Percentiles rank a stretch among this genome's conserved stretches.
Evolutionary conservation across 257 asterid species (phyloP).

Genomic region (Phtheirospermum japonicum): DNA sequence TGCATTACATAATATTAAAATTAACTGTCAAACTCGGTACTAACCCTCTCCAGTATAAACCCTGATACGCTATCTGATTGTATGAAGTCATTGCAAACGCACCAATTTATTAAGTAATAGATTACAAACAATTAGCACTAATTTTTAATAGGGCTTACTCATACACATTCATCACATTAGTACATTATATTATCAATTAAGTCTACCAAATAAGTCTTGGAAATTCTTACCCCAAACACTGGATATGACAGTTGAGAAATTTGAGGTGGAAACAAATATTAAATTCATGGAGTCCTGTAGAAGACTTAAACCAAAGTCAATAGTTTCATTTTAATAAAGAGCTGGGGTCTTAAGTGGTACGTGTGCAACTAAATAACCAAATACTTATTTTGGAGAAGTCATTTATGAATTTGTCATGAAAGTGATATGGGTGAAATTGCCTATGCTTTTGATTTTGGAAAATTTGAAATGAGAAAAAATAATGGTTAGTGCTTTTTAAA

Average conservation of each 20-base stretch:
- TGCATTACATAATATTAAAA: conserved; percentile 7
- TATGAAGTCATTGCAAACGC: conserved; percentile 30
- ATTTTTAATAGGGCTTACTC: conserved; percentile 16
- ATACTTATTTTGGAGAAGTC: too few species aligned
- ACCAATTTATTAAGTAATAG: conserved; percentile 25
- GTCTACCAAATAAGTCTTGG: conserved; percentile 11
- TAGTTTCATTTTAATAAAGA: conserved; percentile 16
- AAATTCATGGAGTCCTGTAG: conserved; percentile 27
- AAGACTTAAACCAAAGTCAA: conserved; percentile 29
- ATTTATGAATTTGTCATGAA: too few species aligned
- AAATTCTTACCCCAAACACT: conserved; percentile 32
- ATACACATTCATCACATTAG: conserved; percentile 23
- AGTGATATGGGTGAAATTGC: too few species aligned
- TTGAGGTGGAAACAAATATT: conserved; percentile 21
- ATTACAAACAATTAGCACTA: conserved; percentile 3
- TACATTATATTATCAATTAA: conserved; percentile 5
- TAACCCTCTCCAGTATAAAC: conserved; percentile 32
- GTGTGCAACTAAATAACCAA: neutral
- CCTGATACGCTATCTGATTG: conserved; percentile 25
- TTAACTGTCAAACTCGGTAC: conserved; percentile 39
- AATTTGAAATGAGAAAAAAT: too few species aligned
- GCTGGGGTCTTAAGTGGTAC: conserved; percentile 29
- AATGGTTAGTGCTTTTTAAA: too few species aligned
- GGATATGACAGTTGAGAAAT: conserved; percentile 64
- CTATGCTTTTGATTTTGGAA: too few species aligned